A percentile compares a stretch with the other conserved stretches of the same genome.
Conservation (phyloP, 768 basidiomycete genomes). For the Porphyrellus cyaneotinctus region DNA sequence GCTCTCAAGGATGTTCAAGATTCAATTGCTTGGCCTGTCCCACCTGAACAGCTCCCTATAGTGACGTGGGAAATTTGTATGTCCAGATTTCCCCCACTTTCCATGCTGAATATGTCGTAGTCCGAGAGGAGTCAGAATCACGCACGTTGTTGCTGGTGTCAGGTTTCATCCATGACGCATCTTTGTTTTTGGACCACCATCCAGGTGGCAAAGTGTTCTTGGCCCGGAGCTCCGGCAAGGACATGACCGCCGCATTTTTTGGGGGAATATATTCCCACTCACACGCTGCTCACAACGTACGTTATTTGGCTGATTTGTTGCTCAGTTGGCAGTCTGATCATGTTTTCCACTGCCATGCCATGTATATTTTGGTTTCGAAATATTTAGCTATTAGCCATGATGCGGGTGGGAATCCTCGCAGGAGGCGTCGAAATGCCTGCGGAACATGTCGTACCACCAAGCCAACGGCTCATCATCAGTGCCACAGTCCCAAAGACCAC, state of each 20-base stretch:
- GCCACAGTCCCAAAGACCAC: constrained; percentile 7
- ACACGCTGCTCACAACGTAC: constrained; percentile 75
- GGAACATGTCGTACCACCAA: constrained; percentile 43
- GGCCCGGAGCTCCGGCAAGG: constrained; percentile 62
- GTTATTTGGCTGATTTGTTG: constrained; percentile 20
- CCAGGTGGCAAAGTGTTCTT: constrained; percentile 72
- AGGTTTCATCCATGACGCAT: constrained; percentile 85
- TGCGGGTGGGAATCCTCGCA: constrained; percentile 65
- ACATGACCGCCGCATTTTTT: constrained; percentile 81
- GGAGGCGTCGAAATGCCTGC: constrained; percentile 56
- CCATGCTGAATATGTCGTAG: constrained; percentile 32
- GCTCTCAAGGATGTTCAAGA: constrained; percentile 62
- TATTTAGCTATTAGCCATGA: constrained; percentile 62
- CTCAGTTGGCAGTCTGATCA: not conserved
- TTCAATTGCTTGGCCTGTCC: constrained; percentile 55
- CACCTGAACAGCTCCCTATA: constrained; percentile 60
- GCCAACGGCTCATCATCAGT: constrained; percentile 37
- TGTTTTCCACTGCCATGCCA: not conserved
- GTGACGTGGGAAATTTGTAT: constrained; percentile 79
- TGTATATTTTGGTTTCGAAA: not conserved
- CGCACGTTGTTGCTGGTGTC: constrained; percentile 68
- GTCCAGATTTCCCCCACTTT: constrained; percentile 24
- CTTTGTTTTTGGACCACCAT: constrained; percentile 68
- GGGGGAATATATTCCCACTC: constrained; percentile 83
- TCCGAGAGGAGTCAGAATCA: constrained; percentile 62